A percentile compares a stretch with the other conserved stretches of the same genome.
Conservation (phyloP, 306 rosid genomes). For the Fragaria nilgerrensis region DNA sequence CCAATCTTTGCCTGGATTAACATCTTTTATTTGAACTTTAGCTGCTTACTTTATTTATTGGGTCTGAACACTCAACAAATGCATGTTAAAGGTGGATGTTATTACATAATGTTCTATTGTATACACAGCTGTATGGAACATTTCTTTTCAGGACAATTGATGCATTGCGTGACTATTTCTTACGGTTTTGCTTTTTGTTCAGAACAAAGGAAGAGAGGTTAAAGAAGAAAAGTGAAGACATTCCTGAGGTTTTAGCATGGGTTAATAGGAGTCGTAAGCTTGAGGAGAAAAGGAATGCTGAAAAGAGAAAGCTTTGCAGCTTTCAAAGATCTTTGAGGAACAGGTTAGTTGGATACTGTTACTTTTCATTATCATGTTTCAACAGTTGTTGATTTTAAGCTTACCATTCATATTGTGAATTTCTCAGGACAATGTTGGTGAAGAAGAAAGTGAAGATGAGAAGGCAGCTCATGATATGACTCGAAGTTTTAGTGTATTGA, state of each 20-base stretch:
- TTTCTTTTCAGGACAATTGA: background rate
- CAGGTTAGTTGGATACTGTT: conserved; percentile 50
- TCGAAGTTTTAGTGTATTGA: conserved; percentile 35
- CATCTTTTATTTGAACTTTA: background rate
- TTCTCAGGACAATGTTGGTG: conserved; percentile 74
- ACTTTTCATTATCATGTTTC: conserved; percentile 4
- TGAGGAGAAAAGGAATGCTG: conserved; percentile 50
- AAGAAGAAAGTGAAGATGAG: conserved; percentile 81
- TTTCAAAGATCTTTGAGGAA: conserved; percentile 84
- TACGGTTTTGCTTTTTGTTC: conserved; percentile 10
- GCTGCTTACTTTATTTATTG: background rate
- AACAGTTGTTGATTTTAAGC: conserved; percentile 20
- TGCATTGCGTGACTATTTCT: background rate
- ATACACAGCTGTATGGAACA: background rate
- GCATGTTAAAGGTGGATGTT: background rate
- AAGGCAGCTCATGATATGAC: conserved; percentile 38
- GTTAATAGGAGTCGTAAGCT: conserved; percentile 79
- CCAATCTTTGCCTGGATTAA: background rate
- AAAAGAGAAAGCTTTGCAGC: conserved; percentile 70
- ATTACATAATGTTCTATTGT: background rate
- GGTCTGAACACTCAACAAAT: background rate
- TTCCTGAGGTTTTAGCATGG: conserved; percentile 76
- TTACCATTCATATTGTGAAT: conserved; percentile 5
- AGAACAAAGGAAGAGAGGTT: conserved; percentile 83
- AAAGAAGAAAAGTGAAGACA: conserved; percentile 63